phyloP scores from a whole-genome alignment of 2,329 filamentous ascomycete species.

The Didymella keratinophila region DNA sequence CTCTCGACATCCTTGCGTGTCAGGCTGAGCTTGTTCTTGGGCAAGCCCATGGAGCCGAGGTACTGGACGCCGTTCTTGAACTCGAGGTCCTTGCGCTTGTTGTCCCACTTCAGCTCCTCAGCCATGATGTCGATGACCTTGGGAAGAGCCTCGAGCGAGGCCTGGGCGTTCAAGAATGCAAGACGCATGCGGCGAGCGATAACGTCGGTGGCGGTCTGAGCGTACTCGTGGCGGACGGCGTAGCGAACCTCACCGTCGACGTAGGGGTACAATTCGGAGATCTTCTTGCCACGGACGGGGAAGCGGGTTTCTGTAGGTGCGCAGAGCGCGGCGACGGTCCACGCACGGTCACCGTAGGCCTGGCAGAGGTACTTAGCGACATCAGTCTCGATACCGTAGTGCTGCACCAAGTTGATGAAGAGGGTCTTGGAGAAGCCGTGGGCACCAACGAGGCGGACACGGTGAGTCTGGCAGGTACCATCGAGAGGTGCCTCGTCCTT shows the following conservation, averaged over 20 bases:
- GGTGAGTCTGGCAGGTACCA: constrained; percentile 83
- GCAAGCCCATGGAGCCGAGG: constrained; percentile 69
- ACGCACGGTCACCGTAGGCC: constrained; percentile 90
- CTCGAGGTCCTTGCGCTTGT: constrained; percentile 74
- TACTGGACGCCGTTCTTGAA: constrained; percentile 75
- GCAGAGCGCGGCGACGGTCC: constrained; percentile 85
- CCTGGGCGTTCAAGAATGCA: constrained; percentile 91
- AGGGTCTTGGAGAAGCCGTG: constrained; percentile 90
- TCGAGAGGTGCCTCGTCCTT: constrained; percentile 75
- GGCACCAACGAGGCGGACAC: constrained; percentile 80
- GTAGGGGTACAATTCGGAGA: constrained; percentile 84
- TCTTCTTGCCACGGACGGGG: constrained; percentile 81
- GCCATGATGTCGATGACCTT: constrained; percentile 88
- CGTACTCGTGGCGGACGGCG: constrained; percentile 87
- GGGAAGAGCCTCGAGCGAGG: constrained; percentile 84
- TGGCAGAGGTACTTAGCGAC: constrained; percentile 87
- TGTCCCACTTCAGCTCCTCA: constrained; percentile 81
- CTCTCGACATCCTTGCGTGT: constrained; percentile 66
- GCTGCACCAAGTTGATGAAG: constrained; percentile 94
- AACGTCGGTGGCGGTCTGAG: constrained; percentile 88
- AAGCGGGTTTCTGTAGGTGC: constrained; percentile 79
- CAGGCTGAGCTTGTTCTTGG: constrained; percentile 62
- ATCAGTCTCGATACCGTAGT: constrained; percentile 90
- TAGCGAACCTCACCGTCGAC: constrained; percentile 92
- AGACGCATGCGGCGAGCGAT: constrained; percentile 83